phyloP scores from a whole-genome alignment of 1,284 basidiomycete genomes.

The Ceratobasidium sp. region DNA sequence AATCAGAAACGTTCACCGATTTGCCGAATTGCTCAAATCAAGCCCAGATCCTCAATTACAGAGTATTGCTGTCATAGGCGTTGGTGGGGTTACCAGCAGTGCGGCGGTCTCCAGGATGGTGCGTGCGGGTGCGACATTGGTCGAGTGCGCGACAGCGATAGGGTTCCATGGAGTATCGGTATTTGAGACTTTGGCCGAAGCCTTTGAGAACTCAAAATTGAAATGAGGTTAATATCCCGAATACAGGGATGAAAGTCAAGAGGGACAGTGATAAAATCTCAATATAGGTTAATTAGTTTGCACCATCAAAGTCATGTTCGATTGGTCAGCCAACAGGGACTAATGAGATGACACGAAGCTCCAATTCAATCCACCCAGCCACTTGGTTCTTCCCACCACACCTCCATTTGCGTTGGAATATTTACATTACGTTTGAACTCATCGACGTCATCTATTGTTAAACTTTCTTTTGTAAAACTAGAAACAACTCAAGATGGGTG shows the following conservation, averaged over 20 bases:
- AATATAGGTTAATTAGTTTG: slow-evolving; percentile 3
- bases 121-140: slow-evolving; percentile 72
- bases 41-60: slow-evolving; percentile 59
- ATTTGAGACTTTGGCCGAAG: slow-evolving; percentile 64
- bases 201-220: background rate
- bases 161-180: slow-evolving; percentile 72
- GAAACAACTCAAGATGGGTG: slow-evolving; percentile 16
- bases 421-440: background rate
- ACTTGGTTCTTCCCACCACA: slow-evolving; percentile 8
- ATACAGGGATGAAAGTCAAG: background rate
- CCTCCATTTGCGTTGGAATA: background rate
- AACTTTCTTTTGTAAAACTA: background rate
- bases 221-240: background rate
- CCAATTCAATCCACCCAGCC: slow-evolving; percentile 4
- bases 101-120: slow-evolving; percentile 71
- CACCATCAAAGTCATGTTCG: slow-evolving; percentile 27
- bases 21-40: slow-evolving; percentile 62
- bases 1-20: slow-evolving; percentile 56
- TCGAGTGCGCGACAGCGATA: slow-evolving; percentile 78
- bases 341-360: background rate
- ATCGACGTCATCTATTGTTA: background rate
- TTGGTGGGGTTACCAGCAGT: slow-evolving; percentile 76
- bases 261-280: no score
- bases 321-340: slow-evolving; percentile 6
- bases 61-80: slow-evolving; percentile 71